Percentiles rank a stretch among this genome's conserved stretches.
These are phyloP conservation scores for Alternaria gaisen DNA, from an alignment of 2,329 filamentous ascomycete genomes.

Conservation along the genomic window DNA sequence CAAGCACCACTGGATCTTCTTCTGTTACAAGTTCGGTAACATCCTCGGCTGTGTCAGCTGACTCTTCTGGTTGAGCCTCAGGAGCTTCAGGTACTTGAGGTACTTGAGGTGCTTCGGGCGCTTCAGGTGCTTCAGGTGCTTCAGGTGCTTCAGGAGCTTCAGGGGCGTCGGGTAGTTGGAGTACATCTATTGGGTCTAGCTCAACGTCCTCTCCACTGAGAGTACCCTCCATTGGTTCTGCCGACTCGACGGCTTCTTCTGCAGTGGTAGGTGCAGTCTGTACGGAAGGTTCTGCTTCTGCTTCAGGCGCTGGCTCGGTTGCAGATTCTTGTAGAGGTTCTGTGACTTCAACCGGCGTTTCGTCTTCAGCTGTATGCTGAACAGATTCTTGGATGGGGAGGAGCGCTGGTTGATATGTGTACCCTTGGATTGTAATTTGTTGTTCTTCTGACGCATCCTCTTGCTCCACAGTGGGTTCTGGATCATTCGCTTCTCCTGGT, in stretches of 20 bases:
- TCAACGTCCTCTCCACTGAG: slow-evolving; percentile 3
- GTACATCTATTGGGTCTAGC: slow-evolving; percentile 1
- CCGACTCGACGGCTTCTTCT: neutral
- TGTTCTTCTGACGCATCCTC: slow-evolving; percentile 7
- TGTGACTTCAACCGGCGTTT: neutral
- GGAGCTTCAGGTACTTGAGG: slow-evolving; percentile 2
- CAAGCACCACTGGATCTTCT: neutral
- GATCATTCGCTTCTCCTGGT: slow-evolving; percentile 14
- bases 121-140: slow-evolving; percentile 2
- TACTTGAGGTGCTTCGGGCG: neutral
- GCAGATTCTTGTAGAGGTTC: neutral
- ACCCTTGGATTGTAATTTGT: slow-evolving; percentile 4
- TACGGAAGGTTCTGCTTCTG: slow-evolving; percentile 4
- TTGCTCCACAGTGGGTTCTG: slow-evolving; percentile 6
- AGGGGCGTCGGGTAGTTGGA: neutral
- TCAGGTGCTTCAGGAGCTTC: neutral
- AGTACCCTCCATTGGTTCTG: slow-evolving; percentile 4
- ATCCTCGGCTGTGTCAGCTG: neutral
- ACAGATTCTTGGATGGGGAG: slow-evolving; percentile 4
- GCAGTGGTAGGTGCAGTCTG: neutral
- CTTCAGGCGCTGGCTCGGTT: neutral
- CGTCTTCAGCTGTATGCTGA: neutral
- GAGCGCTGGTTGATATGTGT: slow-evolving; percentile 2
- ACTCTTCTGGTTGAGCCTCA: slow-evolving; percentile 7
- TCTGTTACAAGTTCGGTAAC: neutral